phyloP scores from a whole-genome alignment of 192 early-diverging fungal species.

The Podila verticillata region DNA sequence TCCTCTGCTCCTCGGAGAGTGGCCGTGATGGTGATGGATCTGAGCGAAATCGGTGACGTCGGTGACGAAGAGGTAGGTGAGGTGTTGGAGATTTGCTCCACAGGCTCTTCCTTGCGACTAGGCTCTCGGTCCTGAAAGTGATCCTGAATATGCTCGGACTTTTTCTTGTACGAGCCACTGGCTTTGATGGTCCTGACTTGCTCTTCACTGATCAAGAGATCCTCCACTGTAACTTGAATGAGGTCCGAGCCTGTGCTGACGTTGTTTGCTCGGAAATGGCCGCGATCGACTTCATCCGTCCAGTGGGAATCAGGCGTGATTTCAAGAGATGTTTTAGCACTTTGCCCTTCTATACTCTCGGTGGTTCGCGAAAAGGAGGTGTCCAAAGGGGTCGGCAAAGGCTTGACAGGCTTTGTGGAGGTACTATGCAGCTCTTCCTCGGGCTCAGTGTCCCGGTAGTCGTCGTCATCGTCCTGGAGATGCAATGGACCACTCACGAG shows the following conservation, averaged over 20 bases:
- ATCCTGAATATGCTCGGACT: not conserved
- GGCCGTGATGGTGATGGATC: not conserved
- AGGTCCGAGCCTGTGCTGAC: conserved; percentile 40
- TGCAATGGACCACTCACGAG: conserved; percentile 5
- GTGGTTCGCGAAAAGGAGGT: not conserved
- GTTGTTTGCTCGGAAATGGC: conserved; percentile 14
- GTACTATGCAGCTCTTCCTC: not conserved
- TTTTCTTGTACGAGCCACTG: not conserved
- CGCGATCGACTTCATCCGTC: conserved; percentile 3
- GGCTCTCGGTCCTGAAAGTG: not conserved
- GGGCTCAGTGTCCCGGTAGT: not conserved
- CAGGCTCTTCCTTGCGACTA: not conserved
- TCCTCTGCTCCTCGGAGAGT: not conserved
- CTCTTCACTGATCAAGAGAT: conserved; percentile 40
- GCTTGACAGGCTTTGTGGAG: not conserved
- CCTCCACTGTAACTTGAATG: conserved; percentile 45
- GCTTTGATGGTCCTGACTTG: conserved; percentile 31
- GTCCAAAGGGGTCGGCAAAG: not conserved
- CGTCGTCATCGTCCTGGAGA: not conserved
- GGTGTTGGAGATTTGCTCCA: not conserved
- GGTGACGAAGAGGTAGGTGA: not conserved
- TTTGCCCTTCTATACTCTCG: not conserved
- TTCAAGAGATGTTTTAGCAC: not conserved
- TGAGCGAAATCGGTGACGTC: not conserved
- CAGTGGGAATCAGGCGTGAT: not conserved